Percentiles rank a stretch among this genome's conserved stretches.
These are phyloP conservation scores for Daldinia grandis DNA, from an alignment of 495 filamentous ascomycete genomes.

Conservation along the genomic window DNA sequence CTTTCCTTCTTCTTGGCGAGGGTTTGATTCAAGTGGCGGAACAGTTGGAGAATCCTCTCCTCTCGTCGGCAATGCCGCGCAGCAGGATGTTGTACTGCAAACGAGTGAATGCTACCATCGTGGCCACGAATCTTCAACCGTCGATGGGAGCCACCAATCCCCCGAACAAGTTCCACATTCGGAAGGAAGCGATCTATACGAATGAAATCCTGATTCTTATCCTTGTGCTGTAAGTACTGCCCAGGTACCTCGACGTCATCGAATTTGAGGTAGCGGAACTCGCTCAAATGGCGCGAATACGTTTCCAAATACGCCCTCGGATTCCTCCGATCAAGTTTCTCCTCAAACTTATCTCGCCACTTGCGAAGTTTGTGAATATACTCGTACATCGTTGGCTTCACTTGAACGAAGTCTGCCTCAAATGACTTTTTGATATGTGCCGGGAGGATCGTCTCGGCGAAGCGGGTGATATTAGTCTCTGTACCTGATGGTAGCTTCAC, in stretches of 20 bases:
- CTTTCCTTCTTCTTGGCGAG: slow-evolving; percentile 92
- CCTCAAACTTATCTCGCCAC: slow-evolving; percentile 98
- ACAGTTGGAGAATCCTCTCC: slow-evolving; percentile 95
- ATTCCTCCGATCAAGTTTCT: slow-evolving; percentile 89
- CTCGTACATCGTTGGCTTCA: slow-evolving; percentile 94
- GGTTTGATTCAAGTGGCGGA: slow-evolving; percentile 94
- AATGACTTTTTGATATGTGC: slow-evolving; percentile 92
- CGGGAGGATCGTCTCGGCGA: slow-evolving; percentile 95
- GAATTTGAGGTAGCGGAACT: slow-evolving; percentile 96
- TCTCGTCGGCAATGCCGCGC: slow-evolving; percentile 90
- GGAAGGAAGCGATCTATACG: slow-evolving; percentile 96
- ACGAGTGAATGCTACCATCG: slow-evolving; percentile 93
- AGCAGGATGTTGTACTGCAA: slow-evolving; percentile 94
- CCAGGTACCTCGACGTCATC: slow-evolving; percentile 98
- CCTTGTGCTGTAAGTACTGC: slow-evolving; percentile 94
- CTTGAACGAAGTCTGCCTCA: slow-evolving; percentile 91
- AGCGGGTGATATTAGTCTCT: slow-evolving; percentile 94
- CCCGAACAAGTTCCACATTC: slow-evolving; percentile 88
- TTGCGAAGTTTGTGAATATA: slow-evolving; percentile 97
- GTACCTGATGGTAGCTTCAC: slow-evolving; percentile 89
- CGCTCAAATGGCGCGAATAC: slow-evolving; percentile 88
- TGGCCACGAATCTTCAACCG: slow-evolving; percentile 96
- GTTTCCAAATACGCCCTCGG: slow-evolving; percentile 75
- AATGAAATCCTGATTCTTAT: slow-evolving; percentile 98
- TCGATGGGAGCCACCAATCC: slow-evolving; percentile 86